These are phyloP conservation scores for Podila minutissima DNA, from an alignment of 192 early-diverging fungal species.

Conservation along the genomic window DNA sequence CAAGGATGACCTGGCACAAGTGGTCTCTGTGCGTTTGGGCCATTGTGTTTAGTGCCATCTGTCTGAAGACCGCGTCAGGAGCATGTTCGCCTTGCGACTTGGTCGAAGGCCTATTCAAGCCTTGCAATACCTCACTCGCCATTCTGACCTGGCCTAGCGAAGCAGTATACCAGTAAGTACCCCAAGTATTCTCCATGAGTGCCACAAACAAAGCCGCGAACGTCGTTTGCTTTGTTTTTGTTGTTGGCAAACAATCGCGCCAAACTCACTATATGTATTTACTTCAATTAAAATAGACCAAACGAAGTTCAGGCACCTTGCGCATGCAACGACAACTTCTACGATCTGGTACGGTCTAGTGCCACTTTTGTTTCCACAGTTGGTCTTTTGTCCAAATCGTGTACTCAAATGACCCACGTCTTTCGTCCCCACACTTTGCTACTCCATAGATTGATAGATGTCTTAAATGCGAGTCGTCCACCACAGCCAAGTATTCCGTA, in stretches of 20 bases:
- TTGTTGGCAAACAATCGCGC: no score
- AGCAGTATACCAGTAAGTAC: slow-evolving; percentile 40
- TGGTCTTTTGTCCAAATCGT: not conserved
- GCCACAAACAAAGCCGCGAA: no score
- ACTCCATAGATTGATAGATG: slow-evolving; percentile 11
- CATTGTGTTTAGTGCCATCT: slow-evolving; percentile 4
- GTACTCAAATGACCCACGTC: not conserved
- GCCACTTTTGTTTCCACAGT: not conserved
- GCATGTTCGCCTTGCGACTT: slow-evolving; percentile 28
- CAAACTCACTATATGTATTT: not conserved
- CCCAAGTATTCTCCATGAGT: no score
- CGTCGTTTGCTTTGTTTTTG: no score
- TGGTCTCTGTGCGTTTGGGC: slow-evolving; percentile 5
- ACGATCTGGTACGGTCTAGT: slow-evolving; percentile 14
- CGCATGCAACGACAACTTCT: slow-evolving; percentile 3
- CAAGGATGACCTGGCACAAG: not conserved
- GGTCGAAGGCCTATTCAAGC: slow-evolving; percentile 27
- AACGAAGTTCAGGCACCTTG: not conserved
- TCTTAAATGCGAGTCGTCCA: slow-evolving; percentile 24
- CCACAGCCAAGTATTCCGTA: slow-evolving; percentile 23
- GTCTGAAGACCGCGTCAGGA: not conserved
- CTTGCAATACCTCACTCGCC: slow-evolving; percentile 20
- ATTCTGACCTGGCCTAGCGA: slow-evolving; percentile 31
- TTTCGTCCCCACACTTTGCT: not conserved
- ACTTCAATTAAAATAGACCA: not conserved